phyloP scores from a whole-genome alignment of 345 rosid species.

The Eutrema heterophyllum region DNA sequence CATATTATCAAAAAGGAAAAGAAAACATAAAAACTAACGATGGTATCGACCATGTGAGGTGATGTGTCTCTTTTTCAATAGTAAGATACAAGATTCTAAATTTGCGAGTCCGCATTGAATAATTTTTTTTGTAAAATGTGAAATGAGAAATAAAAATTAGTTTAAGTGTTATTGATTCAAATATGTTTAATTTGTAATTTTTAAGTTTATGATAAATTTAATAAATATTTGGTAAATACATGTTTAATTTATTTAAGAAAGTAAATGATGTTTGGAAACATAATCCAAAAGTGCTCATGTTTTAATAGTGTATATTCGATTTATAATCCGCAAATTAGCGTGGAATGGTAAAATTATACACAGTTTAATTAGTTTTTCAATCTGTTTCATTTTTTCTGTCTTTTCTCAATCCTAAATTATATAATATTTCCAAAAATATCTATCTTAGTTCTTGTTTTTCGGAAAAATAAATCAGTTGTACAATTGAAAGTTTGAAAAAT shows the following conservation, averaged over 20 bases:
- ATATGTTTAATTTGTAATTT: too few species aligned
- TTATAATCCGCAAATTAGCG: neutral
- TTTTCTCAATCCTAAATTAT: neutral
- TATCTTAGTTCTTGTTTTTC: neutral
- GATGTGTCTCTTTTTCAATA: neutral
- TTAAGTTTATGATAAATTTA: too few species aligned
- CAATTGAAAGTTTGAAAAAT: neutral
- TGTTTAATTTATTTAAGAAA: too few species aligned
- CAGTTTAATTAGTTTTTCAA: neutral
- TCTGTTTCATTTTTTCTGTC: neutral
- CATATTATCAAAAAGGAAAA: neutral
- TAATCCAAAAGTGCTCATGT: too few species aligned
- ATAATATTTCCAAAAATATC: neutral
- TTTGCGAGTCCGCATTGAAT: too few species aligned
- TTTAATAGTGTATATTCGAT: too few species aligned
- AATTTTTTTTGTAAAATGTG: too few species aligned
- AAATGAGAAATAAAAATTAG: too few species aligned
- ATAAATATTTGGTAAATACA: too few species aligned
- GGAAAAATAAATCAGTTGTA: neutral
- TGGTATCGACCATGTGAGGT: slow-evolving; percentile 3
- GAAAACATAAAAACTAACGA: neutral
- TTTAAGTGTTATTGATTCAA: too few species aligned
- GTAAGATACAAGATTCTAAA: too few species aligned
- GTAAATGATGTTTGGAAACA: too few species aligned
- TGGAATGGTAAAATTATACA: neutral